A percentile compares a stretch with the other conserved stretches of the same genome.
Evolutionary conservation across 2,329 filamentous ascomycete genomes (phyloP).

Genomic region (Coniella lustricola): DNA sequence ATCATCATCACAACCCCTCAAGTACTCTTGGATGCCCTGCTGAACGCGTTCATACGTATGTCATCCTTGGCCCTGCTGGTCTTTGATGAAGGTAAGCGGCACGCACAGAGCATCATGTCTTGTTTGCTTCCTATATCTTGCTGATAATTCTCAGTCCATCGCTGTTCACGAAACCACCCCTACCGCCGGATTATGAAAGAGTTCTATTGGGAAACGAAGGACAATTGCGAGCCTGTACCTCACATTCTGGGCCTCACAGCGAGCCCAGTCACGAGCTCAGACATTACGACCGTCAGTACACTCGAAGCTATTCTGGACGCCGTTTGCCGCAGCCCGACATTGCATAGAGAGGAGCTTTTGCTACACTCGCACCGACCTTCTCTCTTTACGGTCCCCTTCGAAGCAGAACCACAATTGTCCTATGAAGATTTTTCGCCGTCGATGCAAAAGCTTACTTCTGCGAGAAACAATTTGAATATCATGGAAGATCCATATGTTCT

Average conservation of each 20-base stretch:
- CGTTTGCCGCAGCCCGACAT: slow-evolving; percentile 59
- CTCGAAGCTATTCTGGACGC: slow-evolving; percentile 68
- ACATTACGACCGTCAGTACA: slow-evolving; percentile 44
- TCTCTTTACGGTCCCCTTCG: slow-evolving; percentile 34
- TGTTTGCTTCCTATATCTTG: no score
- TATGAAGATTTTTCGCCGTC: slow-evolving; percentile 22
- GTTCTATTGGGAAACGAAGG: slow-evolving; percentile 54
- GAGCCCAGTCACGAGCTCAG: slow-evolving; percentile 62
- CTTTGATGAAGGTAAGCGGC: slow-evolving; percentile 70
- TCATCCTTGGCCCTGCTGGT: slow-evolving; percentile 59
- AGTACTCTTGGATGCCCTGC: slow-evolving; percentile 66
- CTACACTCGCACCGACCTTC: slow-evolving; percentile 59
- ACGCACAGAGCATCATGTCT: neutral
- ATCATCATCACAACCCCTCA: slow-evolving; percentile 76
- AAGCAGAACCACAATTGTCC: neutral
- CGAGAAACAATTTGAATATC: slow-evolving; percentile 44
- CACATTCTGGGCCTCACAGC: slow-evolving; percentile 73
- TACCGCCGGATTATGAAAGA: slow-evolving; percentile 65
- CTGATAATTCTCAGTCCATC: slow-evolving; percentile 53
- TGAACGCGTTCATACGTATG: slow-evolving; percentile 66
- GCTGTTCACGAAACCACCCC: slow-evolving; percentile 58
- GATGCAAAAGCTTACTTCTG: slow-evolving; percentile 37
- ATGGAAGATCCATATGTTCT: slow-evolving; percentile 54
- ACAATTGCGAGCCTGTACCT: slow-evolving; percentile 40
- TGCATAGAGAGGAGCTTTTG: slow-evolving; percentile 64